phyloP scores from a whole-genome alignment of 2,329 filamentous ascomycete species.

The Talaromyces sp. region DNA sequence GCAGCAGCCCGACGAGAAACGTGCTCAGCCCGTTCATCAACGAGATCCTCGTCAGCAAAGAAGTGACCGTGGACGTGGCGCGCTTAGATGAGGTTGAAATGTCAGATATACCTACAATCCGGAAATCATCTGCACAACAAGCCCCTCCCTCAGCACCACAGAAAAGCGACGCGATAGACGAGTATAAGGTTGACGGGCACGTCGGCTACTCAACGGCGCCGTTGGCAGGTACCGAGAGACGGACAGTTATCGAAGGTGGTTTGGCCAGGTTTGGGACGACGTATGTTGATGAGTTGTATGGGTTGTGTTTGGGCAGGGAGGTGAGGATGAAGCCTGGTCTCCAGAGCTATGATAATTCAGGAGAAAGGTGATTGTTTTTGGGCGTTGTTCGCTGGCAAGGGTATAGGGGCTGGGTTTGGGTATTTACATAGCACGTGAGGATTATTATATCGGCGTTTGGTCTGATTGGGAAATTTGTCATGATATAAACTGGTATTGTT shows the following conservation, averaged over 20 bases:
- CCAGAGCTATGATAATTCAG: background rate
- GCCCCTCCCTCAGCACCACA: background rate
- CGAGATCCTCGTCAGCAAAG: constrained; percentile 16
- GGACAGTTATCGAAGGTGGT: constrained; percentile 14
- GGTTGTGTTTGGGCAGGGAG: constrained; percentile 12
- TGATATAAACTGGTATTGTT: background rate
- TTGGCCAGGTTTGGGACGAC: constrained; percentile 5
- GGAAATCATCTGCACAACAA: background rate
- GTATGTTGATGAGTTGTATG: constrained; percentile 18
- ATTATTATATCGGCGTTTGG: background rate
- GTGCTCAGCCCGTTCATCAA: background rate
- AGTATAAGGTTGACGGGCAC: constrained; percentile 1
- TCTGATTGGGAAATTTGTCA: background rate
- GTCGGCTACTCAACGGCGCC: background rate
- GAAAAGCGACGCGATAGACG: background rate
- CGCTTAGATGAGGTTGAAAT: constrained; percentile 13
- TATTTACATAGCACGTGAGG: background rate
- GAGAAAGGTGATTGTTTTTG: background rate
- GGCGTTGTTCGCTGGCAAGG: background rate
- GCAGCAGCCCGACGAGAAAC: background rate
- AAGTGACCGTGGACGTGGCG: constrained; percentile 16
- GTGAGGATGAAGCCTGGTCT: constrained; percentile 14
- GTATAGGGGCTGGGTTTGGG: background rate
- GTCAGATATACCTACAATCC: background rate
- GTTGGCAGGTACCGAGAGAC: background rate